A percentile compares a stretch with the other conserved stretches of the same genome.
phyloP scores from a whole-genome alignment of 768 basidiomycete species.

The Butyriboletus loyo region DNA sequence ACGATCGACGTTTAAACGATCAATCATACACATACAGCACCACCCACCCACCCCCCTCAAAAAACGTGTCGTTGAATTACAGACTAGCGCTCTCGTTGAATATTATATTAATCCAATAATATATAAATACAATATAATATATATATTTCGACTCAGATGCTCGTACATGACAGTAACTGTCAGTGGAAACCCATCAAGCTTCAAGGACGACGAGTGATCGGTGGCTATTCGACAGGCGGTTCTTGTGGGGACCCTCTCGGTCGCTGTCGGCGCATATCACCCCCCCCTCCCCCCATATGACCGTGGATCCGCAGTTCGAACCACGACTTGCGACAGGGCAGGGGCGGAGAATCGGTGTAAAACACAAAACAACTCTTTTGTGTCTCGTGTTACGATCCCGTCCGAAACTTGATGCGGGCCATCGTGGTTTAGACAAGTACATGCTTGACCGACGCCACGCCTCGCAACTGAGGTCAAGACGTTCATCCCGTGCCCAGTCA shows the following conservation, averaged over 20 bases:
- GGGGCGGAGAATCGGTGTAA: not conserved
- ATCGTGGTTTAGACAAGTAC: not conserved
- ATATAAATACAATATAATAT: too few species aligned
- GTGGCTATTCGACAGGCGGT: not conserved
- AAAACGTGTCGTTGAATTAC: too few species aligned
- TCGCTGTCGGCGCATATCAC: too few species aligned
- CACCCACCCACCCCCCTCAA: too few species aligned
- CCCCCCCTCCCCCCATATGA: too few species aligned
- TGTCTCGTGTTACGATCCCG: not conserved
- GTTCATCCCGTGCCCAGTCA: not conserved
- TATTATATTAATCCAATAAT: too few species aligned
- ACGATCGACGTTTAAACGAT: too few species aligned
- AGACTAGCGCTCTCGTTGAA: too few species aligned
- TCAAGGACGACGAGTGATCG: not conserved
- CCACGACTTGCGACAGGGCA: not conserved
- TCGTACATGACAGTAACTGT: not conserved
- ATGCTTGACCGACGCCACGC: not conserved
- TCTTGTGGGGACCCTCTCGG: not conserved
- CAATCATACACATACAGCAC: too few species aligned
- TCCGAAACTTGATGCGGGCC: not conserved
- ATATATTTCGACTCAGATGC: too few species aligned
- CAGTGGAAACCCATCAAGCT: not conserved
- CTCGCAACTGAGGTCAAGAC: not conserved
- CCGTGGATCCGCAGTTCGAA: constrained; percentile 14
- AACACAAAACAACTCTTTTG: not conserved